These are phyloP conservation scores for Auriscalpium microsporum DNA, from an alignment of 768 basidiomycete species.

Conservation along the genomic window DNA sequence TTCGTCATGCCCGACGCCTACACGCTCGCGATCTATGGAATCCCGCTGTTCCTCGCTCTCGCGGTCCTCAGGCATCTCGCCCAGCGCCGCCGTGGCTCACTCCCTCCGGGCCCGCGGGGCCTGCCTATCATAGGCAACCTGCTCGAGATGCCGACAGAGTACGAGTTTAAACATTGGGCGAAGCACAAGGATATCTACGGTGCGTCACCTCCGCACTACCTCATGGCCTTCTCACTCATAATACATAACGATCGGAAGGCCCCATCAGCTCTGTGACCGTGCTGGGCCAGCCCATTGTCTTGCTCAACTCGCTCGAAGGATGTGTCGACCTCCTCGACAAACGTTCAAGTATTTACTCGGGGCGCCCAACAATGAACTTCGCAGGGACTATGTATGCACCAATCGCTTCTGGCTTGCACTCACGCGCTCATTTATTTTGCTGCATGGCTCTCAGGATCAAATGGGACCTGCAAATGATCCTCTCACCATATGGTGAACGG, in stretches of 20 bases:
- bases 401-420: neutral
- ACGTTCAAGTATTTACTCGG: conserved; percentile 4
- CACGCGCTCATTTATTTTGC: neutral
- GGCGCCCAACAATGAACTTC: conserved; percentile 3
- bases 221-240: neutral
- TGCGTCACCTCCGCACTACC: neutral
- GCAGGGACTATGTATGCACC: conserved; percentile 4
- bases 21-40: too few species aligned
- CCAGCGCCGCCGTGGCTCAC: neutral
- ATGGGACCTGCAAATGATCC: conserved; percentile 7
- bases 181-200: conserved; percentile 4
- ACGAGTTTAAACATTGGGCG: conserved; percentile 7
- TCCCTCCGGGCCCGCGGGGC: conserved; percentile 7
- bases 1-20: too few species aligned
- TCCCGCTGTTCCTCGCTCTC: too few species aligned
- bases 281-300: conserved; percentile 4
- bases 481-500: conserved; percentile 1
- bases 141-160: neutral
- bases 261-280: conserved; percentile 5
- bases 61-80: too few species aligned
- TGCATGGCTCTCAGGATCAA: neutral
- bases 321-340: conserved; percentile 8
- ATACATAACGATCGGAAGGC: neutral
- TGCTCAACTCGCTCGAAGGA: conserved; percentile 6
- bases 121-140: conserved; percentile 6